phyloP scores from a whole-genome alignment of 208 protist genomes.

The Acanthamoeba culbertsoni region DNA sequence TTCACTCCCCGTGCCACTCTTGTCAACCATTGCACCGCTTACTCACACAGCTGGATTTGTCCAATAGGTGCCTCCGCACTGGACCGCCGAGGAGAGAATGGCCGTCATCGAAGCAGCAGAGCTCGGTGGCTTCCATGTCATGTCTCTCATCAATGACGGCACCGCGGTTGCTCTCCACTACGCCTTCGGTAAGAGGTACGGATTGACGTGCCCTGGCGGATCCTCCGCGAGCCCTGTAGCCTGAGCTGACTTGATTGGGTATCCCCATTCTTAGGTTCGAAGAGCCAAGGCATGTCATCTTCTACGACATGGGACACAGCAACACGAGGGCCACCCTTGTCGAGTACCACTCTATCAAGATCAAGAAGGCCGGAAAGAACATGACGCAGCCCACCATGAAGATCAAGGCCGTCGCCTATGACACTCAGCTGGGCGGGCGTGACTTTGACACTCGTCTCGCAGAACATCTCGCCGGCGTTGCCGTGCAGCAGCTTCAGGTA shows the following conservation, averaged over 20 bases:
- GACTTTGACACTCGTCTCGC: slow-evolving; percentile 90
- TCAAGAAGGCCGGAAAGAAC: slow-evolving; percentile 63
- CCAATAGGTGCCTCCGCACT: slow-evolving; percentile 87
- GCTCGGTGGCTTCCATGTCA: slow-evolving; percentile 85
- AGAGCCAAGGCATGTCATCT: slow-evolving; percentile 56
- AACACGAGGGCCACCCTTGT: slow-evolving; percentile 64
- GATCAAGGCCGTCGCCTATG: slow-evolving; percentile 81
- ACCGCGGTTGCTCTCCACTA: slow-evolving; percentile 81
- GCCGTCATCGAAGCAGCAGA: slow-evolving; percentile 89
- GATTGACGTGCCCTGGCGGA: not conserved
- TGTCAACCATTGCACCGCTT: not conserved
- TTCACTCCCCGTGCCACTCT: not conserved
- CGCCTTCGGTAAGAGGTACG: slow-evolving; percentile 53
- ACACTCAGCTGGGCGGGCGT: slow-evolving; percentile 85
- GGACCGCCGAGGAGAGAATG: slow-evolving; percentile 86
- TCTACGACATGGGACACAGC: slow-evolving; percentile 75
- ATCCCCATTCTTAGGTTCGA: slow-evolving; percentile 41
- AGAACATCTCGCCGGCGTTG: slow-evolving; percentile 82
- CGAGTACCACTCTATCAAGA: slow-evolving; percentile 77
- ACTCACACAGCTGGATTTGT: not conserved
- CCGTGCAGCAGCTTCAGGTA: slow-evolving; percentile 73
- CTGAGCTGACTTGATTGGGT: not conserved
- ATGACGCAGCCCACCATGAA: slow-evolving; percentile 67
- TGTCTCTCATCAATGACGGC: slow-evolving; percentile 87
- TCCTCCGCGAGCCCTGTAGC: not conserved